Evolutionary conservation across 441 rosid genomes (phyloP).

Genomic region (Bocquillonia castaneifolia): DNA sequence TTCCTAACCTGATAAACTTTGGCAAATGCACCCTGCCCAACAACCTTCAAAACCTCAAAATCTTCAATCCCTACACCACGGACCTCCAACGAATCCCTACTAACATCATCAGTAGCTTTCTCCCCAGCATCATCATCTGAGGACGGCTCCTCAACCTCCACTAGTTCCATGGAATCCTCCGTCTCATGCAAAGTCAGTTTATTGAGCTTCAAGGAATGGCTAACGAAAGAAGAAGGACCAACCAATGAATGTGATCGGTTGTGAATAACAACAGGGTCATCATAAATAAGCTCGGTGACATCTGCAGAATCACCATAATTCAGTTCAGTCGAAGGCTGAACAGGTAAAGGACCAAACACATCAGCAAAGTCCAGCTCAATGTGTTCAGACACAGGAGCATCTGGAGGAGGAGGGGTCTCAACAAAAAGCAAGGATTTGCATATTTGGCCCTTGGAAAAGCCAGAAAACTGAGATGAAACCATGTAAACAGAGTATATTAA

Average conservation of each 20-base stretch:
- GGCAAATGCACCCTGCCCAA: constrained; percentile 95
- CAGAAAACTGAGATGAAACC: constrained; percentile 66
- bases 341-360: constrained; percentile 79
- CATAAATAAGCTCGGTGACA: constrained; percentile 46
- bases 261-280: constrained; percentile 64
- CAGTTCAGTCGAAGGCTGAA: constrained; percentile 37
- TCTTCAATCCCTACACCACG: constrained; percentile 61
- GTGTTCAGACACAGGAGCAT: constrained; percentile 42
- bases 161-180: constrained; percentile 41
- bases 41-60: constrained; percentile 83
- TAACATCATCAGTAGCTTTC: constrained; percentile 21
- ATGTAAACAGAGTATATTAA: constrained; percentile 26
- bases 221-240: constrained; percentile 60
- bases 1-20: constrained; percentile 90
- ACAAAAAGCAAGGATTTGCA: constrained; percentile 44
- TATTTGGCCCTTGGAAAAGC: constrained; percentile 32
- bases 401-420: constrained; percentile 41
- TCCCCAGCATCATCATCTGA: constrained; percentile 28
- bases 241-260: constrained; percentile 85
- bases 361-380: constrained; percentile 83
- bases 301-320: constrained; percentile 33
- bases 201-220: constrained; percentile 58
- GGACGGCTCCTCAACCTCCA: constrained; percentile 42
- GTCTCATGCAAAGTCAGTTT: constrained; percentile 56
- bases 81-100: constrained; percentile 28